These are phyloP conservation scores for Nematocida sp. DNA, from an alignment of 371 early-diverging fungal species.

Conservation along the genomic window DNA sequence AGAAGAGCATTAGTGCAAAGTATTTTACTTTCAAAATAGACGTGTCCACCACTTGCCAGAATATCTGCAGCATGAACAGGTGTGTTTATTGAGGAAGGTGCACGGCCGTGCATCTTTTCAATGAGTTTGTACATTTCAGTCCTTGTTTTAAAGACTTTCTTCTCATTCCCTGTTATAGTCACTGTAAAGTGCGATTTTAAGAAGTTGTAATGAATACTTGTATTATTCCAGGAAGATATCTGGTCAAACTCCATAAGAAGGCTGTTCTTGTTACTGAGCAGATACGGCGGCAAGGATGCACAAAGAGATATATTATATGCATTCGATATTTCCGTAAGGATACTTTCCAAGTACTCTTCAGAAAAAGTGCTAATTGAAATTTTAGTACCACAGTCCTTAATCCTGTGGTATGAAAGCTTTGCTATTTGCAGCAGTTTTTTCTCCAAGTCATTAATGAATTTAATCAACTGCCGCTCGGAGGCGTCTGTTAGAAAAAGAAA, in stretches of 20 bases:
- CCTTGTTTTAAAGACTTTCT: constrained; percentile 16
- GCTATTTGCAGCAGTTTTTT: neutral
- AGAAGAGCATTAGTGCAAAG: constrained; percentile 46
- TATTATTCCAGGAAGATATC: constrained; percentile 27
- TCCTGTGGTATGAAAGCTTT: neutral
- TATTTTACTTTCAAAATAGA: constrained; percentile 61
- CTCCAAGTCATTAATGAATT: constrained; percentile 35
- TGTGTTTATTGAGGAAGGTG: neutral
- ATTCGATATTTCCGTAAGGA: neutral
- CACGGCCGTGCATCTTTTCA: constrained; percentile 41
- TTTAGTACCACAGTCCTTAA: constrained; percentile 5
- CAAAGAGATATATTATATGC: neutral
- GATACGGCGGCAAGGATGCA: constrained; percentile 17
- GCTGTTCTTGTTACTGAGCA: constrained; percentile 22
- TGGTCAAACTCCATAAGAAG: constrained; percentile 35
- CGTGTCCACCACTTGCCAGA: constrained; percentile 38
- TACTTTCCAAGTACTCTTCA: neutral
- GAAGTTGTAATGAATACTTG: neutral
- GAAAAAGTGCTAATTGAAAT: neutral
- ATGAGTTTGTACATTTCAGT: constrained; percentile 46
- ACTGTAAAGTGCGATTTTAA: neutral
- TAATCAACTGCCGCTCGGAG: neutral
- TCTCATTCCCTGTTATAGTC: constrained; percentile 25
- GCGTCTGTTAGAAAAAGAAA: neutral
- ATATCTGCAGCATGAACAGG: constrained; percentile 5